phyloP scores from a whole-genome alignment of 805 yeast species.

The Monosporozyma yasuniensis region DNA sequence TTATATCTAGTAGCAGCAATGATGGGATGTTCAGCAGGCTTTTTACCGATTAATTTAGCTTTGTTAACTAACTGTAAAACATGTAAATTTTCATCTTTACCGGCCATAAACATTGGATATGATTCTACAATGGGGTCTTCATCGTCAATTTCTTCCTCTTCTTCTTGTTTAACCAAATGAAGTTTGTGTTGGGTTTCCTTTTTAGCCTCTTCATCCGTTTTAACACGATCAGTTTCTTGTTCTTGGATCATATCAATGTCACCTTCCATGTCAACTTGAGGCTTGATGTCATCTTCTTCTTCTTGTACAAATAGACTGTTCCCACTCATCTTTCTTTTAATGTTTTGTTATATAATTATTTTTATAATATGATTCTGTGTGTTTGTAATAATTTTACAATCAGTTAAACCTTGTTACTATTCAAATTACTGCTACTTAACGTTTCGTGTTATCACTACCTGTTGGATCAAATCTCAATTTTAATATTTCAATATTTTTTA shows the following conservation, averaged over 20 bases:
- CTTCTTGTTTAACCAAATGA: not conserved
- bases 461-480: not conserved
- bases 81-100: conserved; percentile 29
- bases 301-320: conserved; percentile 31
- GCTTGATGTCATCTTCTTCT: conserved; percentile 27
- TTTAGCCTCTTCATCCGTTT: not conserved
- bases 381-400: not conserved
- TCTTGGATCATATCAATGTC: conserved; percentile 9
- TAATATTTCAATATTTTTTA: conserved; percentile 2
- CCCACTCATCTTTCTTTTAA: conserved; percentile 9
- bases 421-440: not conserved
- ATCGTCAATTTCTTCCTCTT: conserved; percentile 22
- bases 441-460: not conserved
- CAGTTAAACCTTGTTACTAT: not conserved
- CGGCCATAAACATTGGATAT: conserved; percentile 45
- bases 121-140: conserved; percentile 56
- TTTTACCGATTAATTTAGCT: conserved; percentile 20
- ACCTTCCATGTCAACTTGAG: conserved; percentile 4
- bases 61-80: conserved; percentile 49
- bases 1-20: conserved; percentile 47
- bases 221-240: not conserved
- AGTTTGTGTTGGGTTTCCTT: not conserved
- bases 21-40: conserved; percentile 29
- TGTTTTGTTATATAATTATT: not conserved
- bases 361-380: not conserved